Evolutionary conservation across 2,329 filamentous ascomycete genomes (phyloP).

Genomic region (Phialophora verrucosa): DNA sequence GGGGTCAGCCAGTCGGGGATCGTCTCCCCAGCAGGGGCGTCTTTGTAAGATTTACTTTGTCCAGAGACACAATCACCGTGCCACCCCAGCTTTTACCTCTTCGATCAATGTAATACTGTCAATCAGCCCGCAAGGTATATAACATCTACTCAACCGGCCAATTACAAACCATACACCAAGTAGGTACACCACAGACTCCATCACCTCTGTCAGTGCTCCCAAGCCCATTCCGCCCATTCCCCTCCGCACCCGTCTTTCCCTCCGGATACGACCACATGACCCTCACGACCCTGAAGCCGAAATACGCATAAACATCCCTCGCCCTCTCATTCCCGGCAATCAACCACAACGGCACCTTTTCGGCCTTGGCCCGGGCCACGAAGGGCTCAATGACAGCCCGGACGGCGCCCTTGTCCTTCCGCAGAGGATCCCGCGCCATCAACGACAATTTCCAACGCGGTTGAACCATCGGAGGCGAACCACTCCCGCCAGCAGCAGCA

Average conservation of each 20-base stretch:
- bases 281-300: conserved; percentile 34
- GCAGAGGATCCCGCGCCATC: conserved; percentile 34
- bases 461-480: not conserved
- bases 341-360: conserved; percentile 34
- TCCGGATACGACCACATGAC: conserved; percentile 18
- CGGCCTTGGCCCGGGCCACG: conserved; percentile 26
- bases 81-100: too few relatives aligned
- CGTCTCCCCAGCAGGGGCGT: too few relatives aligned
- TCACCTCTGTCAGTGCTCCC: not conserved
- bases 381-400: conserved; percentile 37
- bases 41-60: too few relatives aligned
- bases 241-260: not conserved
- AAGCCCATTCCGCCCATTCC: too few relatives aligned
- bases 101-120: too few relatives aligned
- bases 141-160: conserved; percentile 25
- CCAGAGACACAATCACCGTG: too few relatives aligned
- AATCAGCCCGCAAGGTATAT: too few relatives aligned
- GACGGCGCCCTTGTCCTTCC: conserved; percentile 33
- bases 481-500: too few relatives aligned
- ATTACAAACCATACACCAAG: conserved; percentile 34
- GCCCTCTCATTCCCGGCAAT: conserved; percentile 32
- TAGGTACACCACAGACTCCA: conserved; percentile 13
- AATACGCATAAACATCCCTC: conserved; percentile 36
- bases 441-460: conserved; percentile 29
- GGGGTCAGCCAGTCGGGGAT: not conserved